Evolutionary conservation across 2,329 filamentous ascomycete genomes (phyloP).

Genomic region (Epichloe typhina): DNA sequence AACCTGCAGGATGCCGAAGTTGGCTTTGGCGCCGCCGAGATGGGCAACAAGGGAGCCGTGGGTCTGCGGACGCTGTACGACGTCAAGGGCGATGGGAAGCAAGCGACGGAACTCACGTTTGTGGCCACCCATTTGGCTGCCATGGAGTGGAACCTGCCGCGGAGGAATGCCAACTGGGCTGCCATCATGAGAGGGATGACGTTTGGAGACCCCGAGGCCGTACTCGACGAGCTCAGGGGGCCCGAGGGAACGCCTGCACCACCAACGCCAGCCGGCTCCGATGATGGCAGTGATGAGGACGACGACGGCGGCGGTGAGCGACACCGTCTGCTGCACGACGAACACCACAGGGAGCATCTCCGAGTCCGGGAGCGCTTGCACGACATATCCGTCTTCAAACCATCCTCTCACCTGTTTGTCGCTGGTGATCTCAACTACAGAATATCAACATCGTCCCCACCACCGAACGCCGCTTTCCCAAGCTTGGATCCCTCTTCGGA

Average conservation of each 20-base stretch:
- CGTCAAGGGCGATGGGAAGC: constrained; percentile 11
- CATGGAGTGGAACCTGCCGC: constrained; percentile 64
- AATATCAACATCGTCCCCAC: constrained; percentile 55
- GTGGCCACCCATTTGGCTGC: constrained; percentile 80
- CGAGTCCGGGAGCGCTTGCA: constrained; percentile 34
- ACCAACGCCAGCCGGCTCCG: constrained; percentile 1
- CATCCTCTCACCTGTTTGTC: constrained; percentile 67
- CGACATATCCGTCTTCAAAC: constrained; percentile 57
- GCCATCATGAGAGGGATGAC: constrained; percentile 68
- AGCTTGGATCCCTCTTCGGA: constrained; percentile 40
- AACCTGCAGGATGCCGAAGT: constrained; percentile 66
- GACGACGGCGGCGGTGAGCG: constrained; percentile 16
- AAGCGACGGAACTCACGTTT: constrained; percentile 60
- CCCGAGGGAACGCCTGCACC: constrained; percentile 3
- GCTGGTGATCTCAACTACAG: constrained; percentile 94
- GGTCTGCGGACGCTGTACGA: constrained; percentile 57
- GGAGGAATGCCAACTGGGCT: constrained; percentile 80
- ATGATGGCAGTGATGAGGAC: constrained; percentile 11
- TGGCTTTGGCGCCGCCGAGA: constrained; percentile 72
- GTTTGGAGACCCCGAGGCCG: constrained; percentile 46
- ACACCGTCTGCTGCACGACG: constrained; percentile 20
- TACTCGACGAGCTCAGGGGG: constrained; percentile 15
- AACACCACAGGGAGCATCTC: constrained; percentile 20
- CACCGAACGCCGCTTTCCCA: constrained; percentile 48
- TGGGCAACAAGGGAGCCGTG: constrained; percentile 93